These are phyloP conservation scores for Cicer arietinum DNA, from an alignment of 306 rosid species.

Conservation along the genomic window DNA sequence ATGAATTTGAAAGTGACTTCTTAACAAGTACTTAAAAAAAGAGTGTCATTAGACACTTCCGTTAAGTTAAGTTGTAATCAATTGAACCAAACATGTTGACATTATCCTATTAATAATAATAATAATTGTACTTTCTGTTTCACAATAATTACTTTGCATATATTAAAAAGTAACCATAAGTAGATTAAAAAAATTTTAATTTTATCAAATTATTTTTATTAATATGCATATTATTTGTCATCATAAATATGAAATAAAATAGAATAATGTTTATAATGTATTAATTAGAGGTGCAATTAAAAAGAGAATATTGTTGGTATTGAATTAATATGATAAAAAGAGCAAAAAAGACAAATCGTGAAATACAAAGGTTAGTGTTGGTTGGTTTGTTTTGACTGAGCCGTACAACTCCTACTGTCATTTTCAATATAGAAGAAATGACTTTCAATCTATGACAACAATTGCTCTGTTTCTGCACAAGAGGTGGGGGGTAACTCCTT, in stretches of 20 bases:
- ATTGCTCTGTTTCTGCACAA: conserved; percentile 3
- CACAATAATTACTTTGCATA: neutral
- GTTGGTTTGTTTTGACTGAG: conserved; percentile 39
- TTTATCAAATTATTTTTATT: too few species aligned
- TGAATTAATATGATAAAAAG: neutral
- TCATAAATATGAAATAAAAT: too few species aligned
- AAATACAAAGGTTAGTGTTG: conserved; percentile 37
- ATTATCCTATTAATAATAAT: neutral
- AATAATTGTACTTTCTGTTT: too few species aligned
- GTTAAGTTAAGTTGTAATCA: neutral
- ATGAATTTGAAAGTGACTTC: neutral
- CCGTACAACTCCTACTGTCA: conserved; percentile 39
- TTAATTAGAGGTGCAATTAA: too few species aligned
- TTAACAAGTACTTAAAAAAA: neutral
- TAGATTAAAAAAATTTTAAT: too few species aligned
- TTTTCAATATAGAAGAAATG: conserved; percentile 40
- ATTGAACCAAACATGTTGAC: neutral
- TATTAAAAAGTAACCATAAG: too few species aligned
- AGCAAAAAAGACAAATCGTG: conserved; percentile 32
- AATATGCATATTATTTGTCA: too few species aligned
- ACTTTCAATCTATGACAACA: conserved; percentile 49
- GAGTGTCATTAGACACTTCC: neutral
- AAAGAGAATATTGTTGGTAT: too few species aligned
- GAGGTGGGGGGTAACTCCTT: conserved; percentile 39
- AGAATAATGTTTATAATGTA: too few species aligned